phyloP scores from a whole-genome alignment of 2,329 filamentous ascomycete species.

The Phaeosphaeria sp. region DNA sequence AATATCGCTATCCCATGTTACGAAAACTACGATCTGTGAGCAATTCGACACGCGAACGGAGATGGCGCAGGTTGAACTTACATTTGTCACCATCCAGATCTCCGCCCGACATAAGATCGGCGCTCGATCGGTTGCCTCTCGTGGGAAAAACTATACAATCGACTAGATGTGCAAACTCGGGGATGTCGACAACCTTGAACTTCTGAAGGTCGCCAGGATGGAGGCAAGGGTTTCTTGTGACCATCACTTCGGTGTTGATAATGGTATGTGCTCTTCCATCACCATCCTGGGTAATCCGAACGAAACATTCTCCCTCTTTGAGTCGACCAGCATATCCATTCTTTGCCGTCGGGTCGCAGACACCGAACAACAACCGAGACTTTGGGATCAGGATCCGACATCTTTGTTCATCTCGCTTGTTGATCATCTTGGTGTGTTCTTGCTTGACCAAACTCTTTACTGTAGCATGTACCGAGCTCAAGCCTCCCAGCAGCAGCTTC shows the following conservation, averaged over 20 bases:
- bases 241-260: constrained; percentile 46
- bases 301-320: constrained; percentile 49
- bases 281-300: constrained; percentile 46
- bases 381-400: constrained; percentile 49
- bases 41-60: not conserved
- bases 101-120: constrained; percentile 53
- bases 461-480: constrained; percentile 39
- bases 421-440: constrained; percentile 47
- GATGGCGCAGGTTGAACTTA: constrained; percentile 21
- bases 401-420: constrained; percentile 44
- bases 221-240: constrained; percentile 53
- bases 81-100: constrained; percentile 53
- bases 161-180: constrained; percentile 46
- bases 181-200: constrained; percentile 47
- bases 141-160: constrained; percentile 53
- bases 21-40: constrained; percentile 42
- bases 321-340: constrained; percentile 30
- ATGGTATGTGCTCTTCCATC: constrained; percentile 45
- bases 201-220: constrained; percentile 54
- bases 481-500: constrained; percentile 45
- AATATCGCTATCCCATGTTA: constrained; percentile 52
- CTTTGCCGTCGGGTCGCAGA: constrained; percentile 45
- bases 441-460: constrained; percentile 38
- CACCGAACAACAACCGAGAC: constrained; percentile 50
- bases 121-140: constrained; percentile 45